Conservation (phyloP, 768 basidiomycete species). For the Boletus huronensis region DNA sequence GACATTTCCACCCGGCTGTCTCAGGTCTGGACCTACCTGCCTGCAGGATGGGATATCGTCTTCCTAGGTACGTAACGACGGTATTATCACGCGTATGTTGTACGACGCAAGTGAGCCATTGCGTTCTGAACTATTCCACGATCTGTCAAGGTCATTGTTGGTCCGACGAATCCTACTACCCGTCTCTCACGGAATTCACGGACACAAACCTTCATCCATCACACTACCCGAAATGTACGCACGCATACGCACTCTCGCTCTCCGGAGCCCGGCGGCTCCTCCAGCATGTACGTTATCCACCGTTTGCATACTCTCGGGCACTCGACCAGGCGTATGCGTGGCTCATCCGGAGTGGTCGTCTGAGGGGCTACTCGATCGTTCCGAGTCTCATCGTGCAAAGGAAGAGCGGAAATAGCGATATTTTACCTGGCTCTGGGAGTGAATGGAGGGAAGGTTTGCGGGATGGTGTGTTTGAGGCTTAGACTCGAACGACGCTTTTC, state of each 20-base stretch:
- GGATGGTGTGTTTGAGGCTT: slow-evolving; percentile 42
- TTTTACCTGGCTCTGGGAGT: slow-evolving; percentile 47
- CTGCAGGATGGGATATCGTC: slow-evolving; percentile 67
- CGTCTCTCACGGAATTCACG: slow-evolving; percentile 31
- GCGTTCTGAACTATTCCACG: background rate
- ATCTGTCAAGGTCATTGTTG: slow-evolving; percentile 64
- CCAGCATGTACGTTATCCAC: slow-evolving; percentile 54
- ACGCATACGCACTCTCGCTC: slow-evolving; percentile 63
- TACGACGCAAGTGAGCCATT: background rate
- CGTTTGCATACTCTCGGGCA: slow-evolving; percentile 74
- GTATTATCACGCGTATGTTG: background rate
- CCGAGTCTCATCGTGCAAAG: slow-evolving; percentile 67
- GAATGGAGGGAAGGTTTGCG: slow-evolving; percentile 51
- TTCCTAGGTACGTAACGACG: slow-evolving; percentile 52
- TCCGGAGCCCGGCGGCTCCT: slow-evolving; percentile 60
- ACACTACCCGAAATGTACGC: slow-evolving; percentile 62
- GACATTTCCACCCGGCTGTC: slow-evolving; percentile 46
- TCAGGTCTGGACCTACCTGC: slow-evolving; percentile 50
- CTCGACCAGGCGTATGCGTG: slow-evolving; percentile 72
- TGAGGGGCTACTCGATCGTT: slow-evolving; percentile 62
- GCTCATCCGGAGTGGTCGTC: slow-evolving; percentile 53
- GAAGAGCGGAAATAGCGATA: slow-evolving; percentile 56
- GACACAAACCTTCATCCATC: slow-evolving; percentile 51
- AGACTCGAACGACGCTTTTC: background rate
- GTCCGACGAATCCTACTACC: slow-evolving; percentile 60